phyloP scores from a whole-genome alignment of 768 basidiomycete genomes.

The Xerocomellus amylosporus region DNA sequence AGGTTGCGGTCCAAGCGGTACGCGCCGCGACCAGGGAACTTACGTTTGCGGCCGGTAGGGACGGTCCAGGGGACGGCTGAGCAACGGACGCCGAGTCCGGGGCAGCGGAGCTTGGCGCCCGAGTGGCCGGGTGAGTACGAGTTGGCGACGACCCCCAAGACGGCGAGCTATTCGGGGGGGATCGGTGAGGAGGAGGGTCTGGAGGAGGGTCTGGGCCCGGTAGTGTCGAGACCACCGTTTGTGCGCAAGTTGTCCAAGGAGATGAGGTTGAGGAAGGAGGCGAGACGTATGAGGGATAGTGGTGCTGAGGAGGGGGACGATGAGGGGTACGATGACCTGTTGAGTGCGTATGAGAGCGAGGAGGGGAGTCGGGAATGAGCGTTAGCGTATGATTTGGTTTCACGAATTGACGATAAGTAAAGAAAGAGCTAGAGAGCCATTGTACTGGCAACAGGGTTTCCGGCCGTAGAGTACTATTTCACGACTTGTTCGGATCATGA shows the following conservation, averaged over 20 bases:
- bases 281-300: constrained; percentile 48
- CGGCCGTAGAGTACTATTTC: background rate
- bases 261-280: constrained; percentile 45
- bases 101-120: constrained; percentile 47
- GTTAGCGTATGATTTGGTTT: background rate
- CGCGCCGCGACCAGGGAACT: constrained; percentile 42
- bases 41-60: constrained; percentile 39
- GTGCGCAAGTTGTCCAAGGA: constrained; percentile 32
- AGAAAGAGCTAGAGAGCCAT: background rate
- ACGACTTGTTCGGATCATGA: background rate
- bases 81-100: constrained; percentile 42
- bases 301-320: constrained; percentile 78
- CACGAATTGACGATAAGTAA: background rate
- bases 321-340: constrained; percentile 67
- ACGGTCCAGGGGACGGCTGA: constrained; percentile 12
- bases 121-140: constrained; percentile 57
- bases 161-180: constrained; percentile 43
- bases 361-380: constrained; percentile 40
- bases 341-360: constrained; percentile 83
- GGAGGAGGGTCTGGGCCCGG: constrained; percentile 1
- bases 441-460: constrained; percentile 1
- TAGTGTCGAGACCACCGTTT: constrained; percentile 24
- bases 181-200: constrained; percentile 1
- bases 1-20: constrained; percentile 56
- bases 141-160: constrained; percentile 53